Evolutionary conservation across 257 asterid species (phyloP).

Genomic region (Gentiana dahurica): DNA sequence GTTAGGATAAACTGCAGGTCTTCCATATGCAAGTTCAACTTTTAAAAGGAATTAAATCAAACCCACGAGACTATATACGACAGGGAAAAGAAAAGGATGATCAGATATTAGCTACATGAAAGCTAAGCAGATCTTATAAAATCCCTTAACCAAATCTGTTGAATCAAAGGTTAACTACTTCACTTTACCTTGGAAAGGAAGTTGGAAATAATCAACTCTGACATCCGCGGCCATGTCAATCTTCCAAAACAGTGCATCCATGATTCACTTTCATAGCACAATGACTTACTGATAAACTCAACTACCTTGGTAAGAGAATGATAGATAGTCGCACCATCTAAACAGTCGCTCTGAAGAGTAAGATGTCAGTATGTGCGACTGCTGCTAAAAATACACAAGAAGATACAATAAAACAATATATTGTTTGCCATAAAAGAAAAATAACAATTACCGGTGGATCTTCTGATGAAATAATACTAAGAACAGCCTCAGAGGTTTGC

Average conservation of each 20-base stretch:
- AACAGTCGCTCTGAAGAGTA: constrained; percentile 35
- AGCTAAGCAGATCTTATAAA: neutral
- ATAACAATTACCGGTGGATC: constrained; percentile 34
- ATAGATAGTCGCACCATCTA: constrained; percentile 69
- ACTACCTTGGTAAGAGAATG: constrained; percentile 41
- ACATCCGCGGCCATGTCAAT: constrained; percentile 93
- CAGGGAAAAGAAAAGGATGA: too few relatives aligned
- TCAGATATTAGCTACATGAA: too few relatives aligned
- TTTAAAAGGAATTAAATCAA: too few relatives aligned
- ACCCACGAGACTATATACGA: too few relatives aligned
- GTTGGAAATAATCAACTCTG: constrained; percentile 72
- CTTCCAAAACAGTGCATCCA: constrained; percentile 86
- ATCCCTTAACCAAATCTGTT: neutral
- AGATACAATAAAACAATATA: too few relatives aligned
- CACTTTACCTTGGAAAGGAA: constrained; percentile 73
- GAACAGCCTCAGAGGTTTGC: constrained; percentile 34
- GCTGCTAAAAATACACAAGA: too few relatives aligned
- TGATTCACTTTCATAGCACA: constrained; percentile 53
- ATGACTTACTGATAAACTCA: constrained; percentile 39
- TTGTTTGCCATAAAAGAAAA: neutral
- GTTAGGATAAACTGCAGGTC: too few relatives aligned
- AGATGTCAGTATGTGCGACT: neutral
- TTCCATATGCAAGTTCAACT: too few relatives aligned
- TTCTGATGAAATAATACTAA: constrained; percentile 50
- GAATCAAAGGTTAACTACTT: constrained; percentile 2